These are phyloP conservation scores for Lipomyces sp. DNA, from an alignment of 805 yeast species.

Conservation along the genomic window DNA sequence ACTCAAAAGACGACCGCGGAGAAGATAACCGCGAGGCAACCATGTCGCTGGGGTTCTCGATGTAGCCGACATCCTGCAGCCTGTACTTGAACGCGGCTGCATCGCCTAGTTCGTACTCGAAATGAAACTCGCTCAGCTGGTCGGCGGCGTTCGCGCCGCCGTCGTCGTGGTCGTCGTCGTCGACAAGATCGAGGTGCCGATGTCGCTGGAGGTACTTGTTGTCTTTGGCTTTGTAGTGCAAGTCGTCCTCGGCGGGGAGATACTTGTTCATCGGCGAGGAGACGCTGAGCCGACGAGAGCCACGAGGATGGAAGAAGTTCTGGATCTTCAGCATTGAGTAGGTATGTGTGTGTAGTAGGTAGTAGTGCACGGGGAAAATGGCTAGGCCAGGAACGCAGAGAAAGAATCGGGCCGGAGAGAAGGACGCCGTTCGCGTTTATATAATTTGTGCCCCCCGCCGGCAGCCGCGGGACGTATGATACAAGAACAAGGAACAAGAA, in stretches of 20 bases:
- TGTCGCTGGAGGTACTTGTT: conserved; percentile 11
- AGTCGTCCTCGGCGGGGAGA: not conserved
- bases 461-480: too few relatives aligned
- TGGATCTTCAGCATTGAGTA: not conserved
- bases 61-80: not conserved
- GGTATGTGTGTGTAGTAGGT: too few relatives aligned
- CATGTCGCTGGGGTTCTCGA: conserved; percentile 10
- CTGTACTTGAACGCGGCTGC: conserved; percentile 8
- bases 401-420: too few relatives aligned
- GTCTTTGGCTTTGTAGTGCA: not conserved
- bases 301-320: conserved; percentile 1
- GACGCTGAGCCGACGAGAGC: not conserved
- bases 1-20: conserved; percentile 13
- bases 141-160: not conserved
- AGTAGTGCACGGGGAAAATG: not conserved
- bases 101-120: conserved; percentile 10
- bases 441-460: too few relatives aligned
- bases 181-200: conserved; percentile 6
- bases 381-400: too few relatives aligned
- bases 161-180: too few relatives aligned
- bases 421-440: too few relatives aligned
- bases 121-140: conserved; percentile 4
- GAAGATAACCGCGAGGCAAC: conserved; percentile 8
- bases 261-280: conserved; percentile 5
- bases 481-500: too few relatives aligned